Base-by-base conservation (phyloP, 2,329 filamentous ascomycete species). In the Clathrospora elynae region DNA sequence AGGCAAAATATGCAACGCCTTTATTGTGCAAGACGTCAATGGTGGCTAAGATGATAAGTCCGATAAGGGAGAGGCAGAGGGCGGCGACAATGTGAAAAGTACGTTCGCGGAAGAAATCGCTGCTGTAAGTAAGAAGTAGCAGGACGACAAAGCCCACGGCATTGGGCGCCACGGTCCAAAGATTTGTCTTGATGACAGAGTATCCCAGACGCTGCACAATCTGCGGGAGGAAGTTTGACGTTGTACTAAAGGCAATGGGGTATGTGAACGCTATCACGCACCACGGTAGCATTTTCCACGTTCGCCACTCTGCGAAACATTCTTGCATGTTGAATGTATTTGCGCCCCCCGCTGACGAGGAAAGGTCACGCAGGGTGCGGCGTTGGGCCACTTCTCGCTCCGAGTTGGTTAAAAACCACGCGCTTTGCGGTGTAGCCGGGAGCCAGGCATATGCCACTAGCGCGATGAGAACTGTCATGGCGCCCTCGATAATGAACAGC, bases 151-250 rank as follows among this genome's bases (percentile, higher is more conserved):
- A 75, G 0, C 75, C 76, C 0, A 73, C 73, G 4, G 73, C 62
- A 17, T 79, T 78, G 0, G 75, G 75, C 3, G 75, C 72, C 4
- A 78, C 75, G 0, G 75, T 78, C 58, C 71, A 75, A 4, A 78
- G 64, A 42, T 78, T 78, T 0, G 75, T 77, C 28, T 74, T 73
- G 20, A 78, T 61, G 0, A 68, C 67, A 4, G 59, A 68, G 44
- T 72, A 77, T 0, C 74, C 75, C 1, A 78, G 61, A 0, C 74
- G 67, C 37, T 68, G 56, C 6, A 78, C 69, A 33, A 78, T 75
- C 29, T 76, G 63, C 0, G 75, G 75, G 10, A 78, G 71, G 57
- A 78, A 78, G 42, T 76, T 77, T 42, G 70, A 69, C 2, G 70
- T 66, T 0, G 66, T 75, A 13, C 71, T 61, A 51, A 77, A 78